phyloP scores from a whole-genome alignment of 1,139 yeast genomes.

The Pichia sp. region DNA sequence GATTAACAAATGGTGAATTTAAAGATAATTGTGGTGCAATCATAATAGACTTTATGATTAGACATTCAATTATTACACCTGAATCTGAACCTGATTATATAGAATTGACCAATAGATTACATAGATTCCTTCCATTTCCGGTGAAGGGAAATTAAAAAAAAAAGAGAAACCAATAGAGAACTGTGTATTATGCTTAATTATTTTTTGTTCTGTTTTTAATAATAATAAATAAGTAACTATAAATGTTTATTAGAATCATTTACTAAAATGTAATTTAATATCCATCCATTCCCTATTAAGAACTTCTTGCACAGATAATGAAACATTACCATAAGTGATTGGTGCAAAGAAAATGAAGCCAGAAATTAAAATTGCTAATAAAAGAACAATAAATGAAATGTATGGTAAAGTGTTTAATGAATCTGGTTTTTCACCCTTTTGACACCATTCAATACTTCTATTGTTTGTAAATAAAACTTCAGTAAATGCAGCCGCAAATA shows the following conservation, averaged over 20 bases:
- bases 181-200: neutral
- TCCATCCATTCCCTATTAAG: constrained; percentile 74
- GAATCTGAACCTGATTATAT: constrained; percentile 53
- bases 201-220: too few relatives aligned
- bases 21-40: constrained; percentile 87
- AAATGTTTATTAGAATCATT: constrained; percentile 31
- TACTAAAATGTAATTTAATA: constrained; percentile 76
- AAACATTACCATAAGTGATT: constrained; percentile 73
- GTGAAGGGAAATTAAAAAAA: constrained; percentile 23
- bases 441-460: constrained; percentile 26
- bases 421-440: constrained; percentile 27
- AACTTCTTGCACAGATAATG: constrained; percentile 60
- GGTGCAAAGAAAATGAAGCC: constrained; percentile 78
- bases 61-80: constrained; percentile 54
- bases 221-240: too few relatives aligned
- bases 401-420: constrained; percentile 24
- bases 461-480: constrained; percentile 74
- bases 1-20: constrained; percentile 52
- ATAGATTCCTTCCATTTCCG: constrained; percentile 70
- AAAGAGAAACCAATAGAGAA: too few relatives aligned
- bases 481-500: constrained; percentile 73
- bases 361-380: constrained; percentile 46
- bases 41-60: constrained; percentile 72
- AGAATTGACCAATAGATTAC: constrained; percentile 54
- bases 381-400: constrained; percentile 34